Percentiles rank a stretch among this genome's conserved stretches.
phyloP scores from a whole-genome alignment of 1,284 basidiomycete genomes.

The Ustilago curta region DNA sequence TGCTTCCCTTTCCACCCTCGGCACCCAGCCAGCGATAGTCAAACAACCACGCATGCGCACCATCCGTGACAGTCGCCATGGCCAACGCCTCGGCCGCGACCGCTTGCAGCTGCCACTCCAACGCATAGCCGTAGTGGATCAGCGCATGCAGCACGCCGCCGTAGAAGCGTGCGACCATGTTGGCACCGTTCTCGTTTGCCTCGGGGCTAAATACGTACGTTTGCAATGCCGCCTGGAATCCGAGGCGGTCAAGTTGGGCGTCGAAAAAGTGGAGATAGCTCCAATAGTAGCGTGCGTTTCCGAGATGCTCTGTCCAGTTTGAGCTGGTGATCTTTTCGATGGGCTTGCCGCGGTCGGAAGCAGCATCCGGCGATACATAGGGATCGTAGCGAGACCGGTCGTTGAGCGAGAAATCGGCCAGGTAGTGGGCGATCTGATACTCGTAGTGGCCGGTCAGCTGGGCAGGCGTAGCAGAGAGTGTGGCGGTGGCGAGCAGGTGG shows the following conservation, averaged over 20 bases:
- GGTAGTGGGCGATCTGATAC: slow-evolving; percentile 25
- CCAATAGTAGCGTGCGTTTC: slow-evolving; percentile 45
- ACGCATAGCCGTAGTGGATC: slow-evolving; percentile 68
- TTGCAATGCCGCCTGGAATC: slow-evolving; percentile 22
- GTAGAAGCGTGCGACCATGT: slow-evolving; percentile 51
- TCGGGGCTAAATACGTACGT: slow-evolving; percentile 35
- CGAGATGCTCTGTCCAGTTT: slow-evolving; percentile 50
- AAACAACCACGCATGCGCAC: slow-evolving; percentile 23
- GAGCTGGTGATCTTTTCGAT: slow-evolving; percentile 17
- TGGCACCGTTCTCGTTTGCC: slow-evolving; percentile 17
- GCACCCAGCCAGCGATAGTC: slow-evolving; percentile 24
- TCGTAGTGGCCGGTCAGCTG: slow-evolving; percentile 17
- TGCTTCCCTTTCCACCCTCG: not conserved
- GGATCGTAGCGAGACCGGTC: slow-evolving; percentile 32
- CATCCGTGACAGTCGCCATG: slow-evolving; percentile 34
- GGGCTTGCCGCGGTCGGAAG: no score
- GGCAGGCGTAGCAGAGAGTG: slow-evolving; percentile 22
- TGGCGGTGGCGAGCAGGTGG: slow-evolving; percentile 46
- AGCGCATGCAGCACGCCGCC: slow-evolving; percentile 67
- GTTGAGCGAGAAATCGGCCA: slow-evolving; percentile 28
- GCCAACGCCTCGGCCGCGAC: slow-evolving; percentile 65
- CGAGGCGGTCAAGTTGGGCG: slow-evolving; percentile 5
- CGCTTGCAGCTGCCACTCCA: slow-evolving; percentile 59
- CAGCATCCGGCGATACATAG: not conserved
- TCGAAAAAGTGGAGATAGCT: slow-evolving; percentile 52